phyloP scores from a whole-genome alignment of 768 basidiomycete species.

The Pholiota conissans region DNA sequence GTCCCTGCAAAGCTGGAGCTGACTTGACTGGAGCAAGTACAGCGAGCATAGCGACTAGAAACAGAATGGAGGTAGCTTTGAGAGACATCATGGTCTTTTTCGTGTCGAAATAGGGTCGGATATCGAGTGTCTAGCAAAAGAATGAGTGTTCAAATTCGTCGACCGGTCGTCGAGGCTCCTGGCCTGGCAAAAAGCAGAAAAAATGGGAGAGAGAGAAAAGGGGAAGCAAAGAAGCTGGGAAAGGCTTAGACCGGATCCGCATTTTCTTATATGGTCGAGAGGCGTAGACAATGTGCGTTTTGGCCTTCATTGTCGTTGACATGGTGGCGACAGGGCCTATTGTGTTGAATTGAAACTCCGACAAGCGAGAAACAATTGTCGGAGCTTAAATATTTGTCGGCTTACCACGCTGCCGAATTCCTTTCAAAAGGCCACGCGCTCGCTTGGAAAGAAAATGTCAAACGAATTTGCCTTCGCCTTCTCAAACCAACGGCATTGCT shows the following conservation, averaged over 20 bases:
- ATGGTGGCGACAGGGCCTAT: not conserved
- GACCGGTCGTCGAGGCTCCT: conserved; percentile 23
- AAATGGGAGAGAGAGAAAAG: conserved; percentile 10
- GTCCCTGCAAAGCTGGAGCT: conserved; percentile 31
- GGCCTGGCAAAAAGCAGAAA: conserved; percentile 21
- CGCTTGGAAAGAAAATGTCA: too few species aligned
- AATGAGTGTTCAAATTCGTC: conserved; percentile 16
- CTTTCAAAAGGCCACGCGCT: too few species aligned
- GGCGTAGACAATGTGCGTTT: not conserved
- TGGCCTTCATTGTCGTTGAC: not conserved
- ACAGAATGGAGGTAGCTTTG: conserved; percentile 12
- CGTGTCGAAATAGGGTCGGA: conserved; percentile 1
- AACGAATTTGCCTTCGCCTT: too few species aligned
- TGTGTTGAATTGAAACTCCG: not conserved
- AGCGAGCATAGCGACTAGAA: conserved; percentile 22
- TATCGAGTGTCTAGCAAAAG: conserved; percentile 6
- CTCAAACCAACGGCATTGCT: too few species aligned
- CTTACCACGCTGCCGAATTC: not conserved
- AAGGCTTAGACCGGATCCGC: not conserved
- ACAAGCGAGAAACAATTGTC: not conserved
- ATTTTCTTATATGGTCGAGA: not conserved
- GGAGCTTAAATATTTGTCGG: not conserved
- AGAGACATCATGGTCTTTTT: conserved; percentile 21
- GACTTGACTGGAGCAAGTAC: conserved; percentile 30
- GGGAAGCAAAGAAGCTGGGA: conserved; percentile 6